Conservation (phyloP, 208 protist genomes). For the Sergeia podlipaevii region DNA sequence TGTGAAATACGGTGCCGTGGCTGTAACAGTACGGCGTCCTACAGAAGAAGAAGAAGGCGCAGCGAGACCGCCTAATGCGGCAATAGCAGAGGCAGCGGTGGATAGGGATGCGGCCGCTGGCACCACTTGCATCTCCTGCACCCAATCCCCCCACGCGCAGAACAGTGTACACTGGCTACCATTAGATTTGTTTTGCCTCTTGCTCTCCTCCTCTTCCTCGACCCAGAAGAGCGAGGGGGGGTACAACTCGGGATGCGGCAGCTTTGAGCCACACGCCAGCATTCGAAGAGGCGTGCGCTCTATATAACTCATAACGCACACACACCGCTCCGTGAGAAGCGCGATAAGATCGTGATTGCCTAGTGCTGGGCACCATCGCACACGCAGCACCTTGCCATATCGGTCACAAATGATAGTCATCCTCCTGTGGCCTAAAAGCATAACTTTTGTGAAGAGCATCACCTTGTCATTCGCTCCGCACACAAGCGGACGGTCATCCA, state of each 20-base stretch:
- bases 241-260: constrained; percentile 29
- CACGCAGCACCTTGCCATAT: constrained; percentile 38
- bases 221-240: constrained; percentile 52
- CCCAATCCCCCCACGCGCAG: constrained; percentile 68
- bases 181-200: not conserved
- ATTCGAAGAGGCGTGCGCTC: no score
- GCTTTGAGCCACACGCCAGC: no score
- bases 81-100: not conserved
- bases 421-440: constrained; percentile 43
- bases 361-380: constrained; percentile 58
- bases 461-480: constrained; percentile 37
- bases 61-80: not conserved
- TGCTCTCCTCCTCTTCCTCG: not conserved
- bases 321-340: constrained; percentile 53
- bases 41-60: not conserved
- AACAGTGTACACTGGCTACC: constrained; percentile 18
- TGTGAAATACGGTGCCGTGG: no score
- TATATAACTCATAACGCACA: constrained; percentile 51
- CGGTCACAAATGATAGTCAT: constrained; percentile 33
- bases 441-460: constrained; percentile 37
- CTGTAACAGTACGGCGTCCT: no score
- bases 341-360: constrained; percentile 37
- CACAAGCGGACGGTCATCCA: constrained; percentile 45
- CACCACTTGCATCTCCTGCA: constrained; percentile 47
- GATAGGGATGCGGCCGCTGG: constrained; percentile 6